Base-by-base conservation (phyloP, 2,329 filamentous ascomycete species). In the Ceratocystis huliohia region DNA sequence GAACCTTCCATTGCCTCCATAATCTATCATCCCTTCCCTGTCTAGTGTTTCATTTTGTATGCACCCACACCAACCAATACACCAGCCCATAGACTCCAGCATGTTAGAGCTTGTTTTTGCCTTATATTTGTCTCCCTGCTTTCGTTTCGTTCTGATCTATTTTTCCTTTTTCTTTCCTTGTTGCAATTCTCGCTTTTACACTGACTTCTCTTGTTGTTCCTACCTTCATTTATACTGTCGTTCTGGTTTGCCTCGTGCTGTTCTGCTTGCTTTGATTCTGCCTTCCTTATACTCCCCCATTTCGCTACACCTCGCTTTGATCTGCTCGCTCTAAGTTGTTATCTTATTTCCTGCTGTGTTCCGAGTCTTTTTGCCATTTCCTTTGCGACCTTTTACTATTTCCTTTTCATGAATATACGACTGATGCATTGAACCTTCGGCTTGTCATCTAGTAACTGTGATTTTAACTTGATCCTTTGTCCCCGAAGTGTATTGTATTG, bases 391-490 rank as follows among this genome's bases (percentile, higher is more conserved):
- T n/a, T 41, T 50, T 28, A 48, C 48, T 64, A 10, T 65, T 28
- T 53, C 25, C 33, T n/a, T 37, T 30, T 66, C 33, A 67, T 67
- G 66, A 67, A 67, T 67, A 67, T 65, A 67, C 61, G 66, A 67
- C 66, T 67, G 20, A 65, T 62, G 62, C 56, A 33, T 59, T 59
- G 53, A 59, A 30, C 15, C 8, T 50, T 6, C n/a, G 17, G n/a
- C n/a, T 10, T n/a, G 46, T 50, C 6, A 20, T 41, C 37, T 41
- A 3, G 8, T 13, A 13, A 4, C 37, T 41, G 37, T 41, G 37
- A 41, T 4, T 0, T 41, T 13, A 13, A 41, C 13, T 13, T 13
- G 13, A 41, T 41, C 8, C 37, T 2, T 41, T 41, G 37, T 41
- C 3, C 37, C 3, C 10, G 1, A 41, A 41, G 3, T 41, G 10